Evolutionary conservation across 768 basidiomycete species (phyloP), one percentile per base, ranked within the genome.

Genomic region (Pulveroboletus sp.): DNA sequence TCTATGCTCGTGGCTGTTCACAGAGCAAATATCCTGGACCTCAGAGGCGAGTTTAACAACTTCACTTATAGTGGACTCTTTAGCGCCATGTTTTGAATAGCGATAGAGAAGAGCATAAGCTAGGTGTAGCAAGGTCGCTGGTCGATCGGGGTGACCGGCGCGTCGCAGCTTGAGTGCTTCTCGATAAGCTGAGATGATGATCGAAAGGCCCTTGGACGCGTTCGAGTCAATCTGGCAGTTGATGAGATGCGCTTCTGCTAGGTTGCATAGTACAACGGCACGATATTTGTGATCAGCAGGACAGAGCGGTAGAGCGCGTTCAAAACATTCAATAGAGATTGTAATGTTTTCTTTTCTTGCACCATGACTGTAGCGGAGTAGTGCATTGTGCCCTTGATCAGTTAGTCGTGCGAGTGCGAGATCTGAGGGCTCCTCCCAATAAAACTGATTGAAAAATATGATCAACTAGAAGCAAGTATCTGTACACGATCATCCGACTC

Each of bases 111-210:
- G 36, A 21, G 36, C 45, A 5, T 36, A 23, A 6, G 29, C 41
- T 17, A 62, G 33, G 9, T 43, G 35, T 11, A 52, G 20, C 10
- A 51, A 23, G 3, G 53, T 52, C 10, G 12, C 13, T 1, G 40
- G 27, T 14, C 44, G 60, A 47, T 58, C 53, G 14, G 19, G 42
- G 17, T 58, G 50, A 23, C 8, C 27, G 20, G 2, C 29, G 39
- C 9, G 11, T 6, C 47, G 53, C 2, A 57, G 16, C 13, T 35
- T 35, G 39, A 62, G 46, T 33, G 54, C 60, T 16, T 49, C 36
- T 19, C 35, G 48, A 39, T 51, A 51, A 17, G 29, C 12, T 0
- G 29, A 25, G 23, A 52, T 57, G 21, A 51, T 17, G 1, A 23
- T 14, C 2, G 40, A 21, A n/a, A 44, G 32, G 5, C 27, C 11